Evolutionary conservation across 345 rosid species (phyloP), one percentile per base, ranked within the genome.

Genomic region (Cochlearia excelsa): DNA sequence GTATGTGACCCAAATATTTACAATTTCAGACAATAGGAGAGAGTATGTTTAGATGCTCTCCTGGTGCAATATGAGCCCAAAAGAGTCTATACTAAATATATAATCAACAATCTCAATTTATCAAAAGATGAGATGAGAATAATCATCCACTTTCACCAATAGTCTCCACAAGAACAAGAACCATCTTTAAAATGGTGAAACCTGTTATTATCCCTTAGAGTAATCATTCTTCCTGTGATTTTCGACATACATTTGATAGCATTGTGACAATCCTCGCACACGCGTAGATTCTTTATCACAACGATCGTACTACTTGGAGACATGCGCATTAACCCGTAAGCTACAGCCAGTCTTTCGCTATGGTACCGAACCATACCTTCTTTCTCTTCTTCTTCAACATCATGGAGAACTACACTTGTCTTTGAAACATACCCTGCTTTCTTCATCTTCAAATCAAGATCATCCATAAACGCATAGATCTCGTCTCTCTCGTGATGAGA

Each of bases 371-470:
- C 86, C 88, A 85, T 82, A 23, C 75, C 74, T 69, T 78, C 88
- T 65, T 85, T 85, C 74, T 85, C 92, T 63, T 85, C 92, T 67
- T 85, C 84, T 34, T 81, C 88, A 7, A 85, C 92, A 64, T 85
- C 92, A 68, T 85, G 86, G 46, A 85, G 75, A 56, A 85, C 85
- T 73, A 81, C 72, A 26, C 75, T 81, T 47, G 81, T 79, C 34
- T 84, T 77, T 27, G 75, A 74, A 8, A 78, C 70, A 65, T 77
- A 82, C 51, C 88, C 86, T 26, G 79, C 83, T 40, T 29, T 77
- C 80, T 76, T 85, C 80, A 85, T 73, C 74, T 72, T 82, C 47
- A 78, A 51, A 68, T 78, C 78, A 68, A 85, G 70, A 63, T 81
- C 92, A 46, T 82, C 86, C 66, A 82, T 50, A 61, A 72, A 82